Conservation (phyloP, 257 asterid genomes). For the Solanum chiquidenum region DNA sequence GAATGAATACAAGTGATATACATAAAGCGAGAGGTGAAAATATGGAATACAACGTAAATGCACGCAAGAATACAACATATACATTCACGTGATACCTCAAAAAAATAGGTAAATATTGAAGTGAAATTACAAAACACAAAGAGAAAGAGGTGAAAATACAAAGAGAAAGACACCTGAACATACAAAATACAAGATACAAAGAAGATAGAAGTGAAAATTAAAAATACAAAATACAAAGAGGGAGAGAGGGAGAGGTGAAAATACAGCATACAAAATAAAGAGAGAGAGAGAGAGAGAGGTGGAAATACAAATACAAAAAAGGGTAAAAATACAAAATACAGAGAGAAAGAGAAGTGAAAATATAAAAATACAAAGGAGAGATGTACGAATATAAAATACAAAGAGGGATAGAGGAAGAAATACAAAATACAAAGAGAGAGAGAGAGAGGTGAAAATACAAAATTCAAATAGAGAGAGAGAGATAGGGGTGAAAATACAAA, state of each 20-base stretch:
- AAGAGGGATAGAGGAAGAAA: background rate
- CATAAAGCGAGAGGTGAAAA: background rate
- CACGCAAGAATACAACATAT: background rate
- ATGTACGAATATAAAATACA: background rate
- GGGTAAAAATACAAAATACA: background rate
- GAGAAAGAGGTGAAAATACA: too few relatives aligned
- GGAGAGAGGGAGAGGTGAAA: background rate
- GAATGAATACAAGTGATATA: background rate
- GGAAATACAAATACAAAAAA: background rate
- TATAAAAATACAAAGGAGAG: background rate
- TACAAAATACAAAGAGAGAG: too few relatives aligned
- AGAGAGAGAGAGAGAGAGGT: background rate
- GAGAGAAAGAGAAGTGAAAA: too few relatives aligned
- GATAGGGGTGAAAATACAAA: background rate
- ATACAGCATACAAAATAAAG: background rate
- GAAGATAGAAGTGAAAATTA: too few relatives aligned
- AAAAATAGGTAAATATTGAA: background rate
- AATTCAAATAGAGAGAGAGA: too few relatives aligned
- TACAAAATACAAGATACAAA: too few relatives aligned
- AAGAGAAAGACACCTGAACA: background rate
- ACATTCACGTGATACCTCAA: background rate
- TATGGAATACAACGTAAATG: background rate
- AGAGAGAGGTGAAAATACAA: background rate
- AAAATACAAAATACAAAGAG: background rate
- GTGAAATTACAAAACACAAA: background rate